These are phyloP conservation scores for Fomitopsis serialis DNA, from an alignment of 768 basidiomycete species.

Conservation along the genomic window DNA sequence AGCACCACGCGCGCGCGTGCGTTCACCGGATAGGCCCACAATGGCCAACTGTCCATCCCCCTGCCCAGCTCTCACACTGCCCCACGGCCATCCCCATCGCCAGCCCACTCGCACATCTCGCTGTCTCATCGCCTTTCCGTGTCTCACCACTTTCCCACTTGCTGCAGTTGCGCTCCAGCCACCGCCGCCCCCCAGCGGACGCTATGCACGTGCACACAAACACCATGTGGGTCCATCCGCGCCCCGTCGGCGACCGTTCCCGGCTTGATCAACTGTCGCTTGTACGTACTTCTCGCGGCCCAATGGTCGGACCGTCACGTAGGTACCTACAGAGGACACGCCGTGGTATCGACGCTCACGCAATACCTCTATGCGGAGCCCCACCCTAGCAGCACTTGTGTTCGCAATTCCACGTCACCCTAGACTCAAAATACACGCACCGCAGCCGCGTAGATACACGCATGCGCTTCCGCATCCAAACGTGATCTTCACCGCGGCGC, in stretches of 20 bases:
- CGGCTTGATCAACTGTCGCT: too few species aligned
- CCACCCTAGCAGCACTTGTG: neutral
- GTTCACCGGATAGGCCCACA: constrained; percentile 3
- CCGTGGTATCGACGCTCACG: too few species aligned
- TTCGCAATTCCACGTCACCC: neutral
- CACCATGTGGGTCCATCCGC: neutral
- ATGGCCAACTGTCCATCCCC: neutral
- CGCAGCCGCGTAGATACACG: neutral
- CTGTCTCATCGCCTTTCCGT: neutral
- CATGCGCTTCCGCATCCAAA: constrained; percentile 4
- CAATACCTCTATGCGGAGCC: too few species aligned
- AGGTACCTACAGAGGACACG: too few species aligned
- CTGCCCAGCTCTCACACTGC: neutral
- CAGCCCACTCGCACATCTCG: neutral
- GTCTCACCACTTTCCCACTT: too few species aligned
- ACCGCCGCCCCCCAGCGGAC: too few species aligned
- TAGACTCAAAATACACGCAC: neutral
- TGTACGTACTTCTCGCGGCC: too few species aligned
- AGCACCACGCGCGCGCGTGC: constrained; percentile 15
- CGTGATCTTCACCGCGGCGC: constrained; percentile 2
- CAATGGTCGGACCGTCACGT: too few species aligned
- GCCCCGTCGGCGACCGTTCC: too few species aligned
- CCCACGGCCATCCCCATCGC: neutral
- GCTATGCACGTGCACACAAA: neutral
- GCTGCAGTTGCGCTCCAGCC: too few species aligned